Evolutionary conservation across 73 alveolate genomes (phyloP).

Genomic region (Symbiodinium pilosum): DNA sequence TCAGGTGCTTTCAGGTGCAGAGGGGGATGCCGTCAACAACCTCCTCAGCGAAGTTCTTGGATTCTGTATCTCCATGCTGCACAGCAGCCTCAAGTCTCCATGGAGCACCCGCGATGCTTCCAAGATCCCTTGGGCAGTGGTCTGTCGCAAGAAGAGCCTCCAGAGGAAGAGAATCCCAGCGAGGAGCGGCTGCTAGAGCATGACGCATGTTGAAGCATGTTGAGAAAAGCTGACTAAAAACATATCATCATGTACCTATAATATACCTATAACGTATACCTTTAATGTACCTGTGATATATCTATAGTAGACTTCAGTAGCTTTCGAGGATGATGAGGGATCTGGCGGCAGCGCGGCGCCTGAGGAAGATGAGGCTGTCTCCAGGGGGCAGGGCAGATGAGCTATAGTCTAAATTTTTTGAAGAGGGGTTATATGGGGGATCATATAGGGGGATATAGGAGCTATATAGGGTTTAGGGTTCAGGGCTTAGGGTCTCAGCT

Average conservation of each 20-base stretch:
- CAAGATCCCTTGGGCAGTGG: slow-evolving; percentile 82
- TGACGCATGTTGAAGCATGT: too few relatives aligned
- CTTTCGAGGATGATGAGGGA: slow-evolving; percentile 64
- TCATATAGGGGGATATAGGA: too few relatives aligned
- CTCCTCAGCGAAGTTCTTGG: neutral
- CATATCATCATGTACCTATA: too few relatives aligned
- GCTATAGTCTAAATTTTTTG: neutral
- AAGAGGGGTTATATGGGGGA: too few relatives aligned
- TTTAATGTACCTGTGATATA: neutral
- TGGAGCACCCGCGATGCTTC: too few relatives aligned
- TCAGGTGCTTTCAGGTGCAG: slow-evolving; percentile 71
- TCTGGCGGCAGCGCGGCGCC: slow-evolving; percentile 91
- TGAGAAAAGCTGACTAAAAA: too few relatives aligned
- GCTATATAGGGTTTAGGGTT: too few relatives aligned
- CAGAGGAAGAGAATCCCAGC: slow-evolving; percentile 70
- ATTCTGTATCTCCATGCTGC: neutral
- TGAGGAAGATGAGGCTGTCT: slow-evolving; percentile 74
- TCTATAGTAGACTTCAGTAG: neutral
- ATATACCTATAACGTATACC: too few relatives aligned
- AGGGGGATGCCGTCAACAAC: slow-evolving; percentile 82
- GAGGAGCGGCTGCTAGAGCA: slow-evolving; percentile 21
- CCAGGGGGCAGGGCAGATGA: neutral
- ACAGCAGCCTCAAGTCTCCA: neutral
- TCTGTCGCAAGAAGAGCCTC: slow-evolving; percentile 73
- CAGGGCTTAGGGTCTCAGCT: too few relatives aligned